Conservation (phyloP, 192 early-diverging fungal genomes). For the Mortierella claussenii region DNA sequence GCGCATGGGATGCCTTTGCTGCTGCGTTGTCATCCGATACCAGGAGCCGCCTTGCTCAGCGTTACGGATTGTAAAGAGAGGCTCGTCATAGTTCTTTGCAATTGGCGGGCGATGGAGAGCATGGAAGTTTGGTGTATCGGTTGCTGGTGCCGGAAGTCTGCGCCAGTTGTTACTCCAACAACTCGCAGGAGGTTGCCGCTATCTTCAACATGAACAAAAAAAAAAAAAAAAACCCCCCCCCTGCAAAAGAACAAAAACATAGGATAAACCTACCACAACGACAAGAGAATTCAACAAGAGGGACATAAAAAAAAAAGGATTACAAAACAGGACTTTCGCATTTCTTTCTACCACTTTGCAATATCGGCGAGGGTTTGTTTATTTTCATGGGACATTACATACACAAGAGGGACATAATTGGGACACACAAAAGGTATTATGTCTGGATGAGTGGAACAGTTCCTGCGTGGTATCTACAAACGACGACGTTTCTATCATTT, state of each 20-base stretch:
- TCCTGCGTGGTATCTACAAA: no score
- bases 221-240: background rate
- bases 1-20: slow-evolving; percentile 66
- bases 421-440: slow-evolving; percentile 39
- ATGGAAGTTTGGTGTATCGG: no score
- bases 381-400: slow-evolving; percentile 9
- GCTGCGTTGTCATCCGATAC: slow-evolving; percentile 58
- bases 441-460: background rate
- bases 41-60: slow-evolving; percentile 57
- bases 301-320: slow-evolving; percentile 24
- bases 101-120: no score
- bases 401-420: slow-evolving; percentile 20
- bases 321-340: slow-evolving; percentile 10
- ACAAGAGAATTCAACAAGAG: slow-evolving; percentile 17
- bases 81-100: no score
- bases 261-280: no score
- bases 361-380: background rate
- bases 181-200: no score
- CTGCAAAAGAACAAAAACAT: slow-evolving; percentile 7
- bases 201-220: slow-evolving; percentile 7
- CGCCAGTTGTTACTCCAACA: no score
- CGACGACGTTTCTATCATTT: no score
- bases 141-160: no score
- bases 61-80: slow-evolving; percentile 60
- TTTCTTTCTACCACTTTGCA: slow-evolving; percentile 5